Evolutionary conservation across 352 stramenopile genomes (phyloP).

Genomic region (Stephanocyclus meneghinianus): DNA sequence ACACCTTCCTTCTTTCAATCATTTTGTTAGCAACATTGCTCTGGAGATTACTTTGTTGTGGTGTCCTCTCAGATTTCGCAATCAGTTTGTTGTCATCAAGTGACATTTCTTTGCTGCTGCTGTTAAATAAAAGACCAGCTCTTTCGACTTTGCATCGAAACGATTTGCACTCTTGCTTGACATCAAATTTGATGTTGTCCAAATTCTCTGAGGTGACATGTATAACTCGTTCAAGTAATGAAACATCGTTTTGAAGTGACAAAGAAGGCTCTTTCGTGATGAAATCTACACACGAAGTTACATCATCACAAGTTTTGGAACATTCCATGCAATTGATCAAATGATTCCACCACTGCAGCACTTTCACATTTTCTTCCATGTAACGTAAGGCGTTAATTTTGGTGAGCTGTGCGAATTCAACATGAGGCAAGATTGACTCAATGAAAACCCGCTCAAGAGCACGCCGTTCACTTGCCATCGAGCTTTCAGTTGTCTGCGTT

Average conservation of each 20-base stretch:
- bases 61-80: neutral
- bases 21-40: neutral
- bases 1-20: neutral
- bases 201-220: neutral
- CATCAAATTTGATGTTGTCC: neutral
- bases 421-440: slow-evolving; percentile 2
- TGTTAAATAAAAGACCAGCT: neutral
- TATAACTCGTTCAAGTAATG: neutral
- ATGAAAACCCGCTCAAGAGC: slow-evolving; percentile 21
- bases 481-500: slow-evolving; percentile 29
- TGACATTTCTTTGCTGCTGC: neutral
- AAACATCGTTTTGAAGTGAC: neutral
- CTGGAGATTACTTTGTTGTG: neutral
- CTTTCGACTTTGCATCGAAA: slow-evolving; percentile 2
- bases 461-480: slow-evolving; percentile 13
- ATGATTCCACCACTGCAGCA: slow-evolving; percentile 19
- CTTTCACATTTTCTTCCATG: slow-evolving; percentile 2
- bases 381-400: neutral
- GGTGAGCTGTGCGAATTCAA: slow-evolving; percentile 9
- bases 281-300: neutral
- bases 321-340: slow-evolving; percentile 4
- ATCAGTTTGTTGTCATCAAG: neutral
- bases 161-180: neutral
- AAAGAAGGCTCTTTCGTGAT: neutral
- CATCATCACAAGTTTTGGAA: neutral